phyloP scores from a whole-genome alignment of 2,329 filamentous ascomycete species.

The Microdochium paspali region DNA sequence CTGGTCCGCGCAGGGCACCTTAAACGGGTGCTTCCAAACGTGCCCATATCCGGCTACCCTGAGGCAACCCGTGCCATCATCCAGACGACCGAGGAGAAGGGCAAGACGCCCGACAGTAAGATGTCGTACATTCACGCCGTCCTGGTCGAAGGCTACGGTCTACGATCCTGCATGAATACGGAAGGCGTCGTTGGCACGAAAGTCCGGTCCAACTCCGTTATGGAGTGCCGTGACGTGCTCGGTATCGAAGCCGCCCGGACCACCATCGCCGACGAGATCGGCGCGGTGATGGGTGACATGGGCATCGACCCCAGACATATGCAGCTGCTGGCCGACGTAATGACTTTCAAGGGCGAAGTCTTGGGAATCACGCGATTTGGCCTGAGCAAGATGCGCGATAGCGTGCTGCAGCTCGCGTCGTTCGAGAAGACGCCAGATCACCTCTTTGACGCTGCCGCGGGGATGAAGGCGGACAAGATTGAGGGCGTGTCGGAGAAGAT shows the following conservation, averaged over 20 bases:
- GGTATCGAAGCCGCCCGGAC: constrained; percentile 90
- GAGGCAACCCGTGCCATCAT: constrained; percentile 83
- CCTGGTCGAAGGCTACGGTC: constrained; percentile 89
- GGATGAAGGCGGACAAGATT: constrained; percentile 85
- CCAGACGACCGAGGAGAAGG: constrained; percentile 60
- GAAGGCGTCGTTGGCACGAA: constrained; percentile 75
- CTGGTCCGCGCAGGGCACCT: constrained; percentile 76
- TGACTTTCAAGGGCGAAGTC: constrained; percentile 98
- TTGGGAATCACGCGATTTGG: constrained; percentile 95
- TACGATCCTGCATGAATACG: constrained; percentile 84
- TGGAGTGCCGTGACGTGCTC: constrained; percentile 79
- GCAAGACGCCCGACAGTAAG: background rate
- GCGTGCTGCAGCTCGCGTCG: constrained; percentile 83
- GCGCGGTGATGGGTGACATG: constrained; percentile 85
- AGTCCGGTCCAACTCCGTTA: constrained; percentile 74
- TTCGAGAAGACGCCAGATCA: constrained; percentile 99
- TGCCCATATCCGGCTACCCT: constrained; percentile 86
- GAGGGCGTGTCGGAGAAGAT: constrained; percentile 95
- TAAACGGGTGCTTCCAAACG: constrained; percentile 68
- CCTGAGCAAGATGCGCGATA: constrained; percentile 91
- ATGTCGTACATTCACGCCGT: constrained; percentile 42
- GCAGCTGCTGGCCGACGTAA: constrained; percentile 92
- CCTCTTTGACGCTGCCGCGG: constrained; percentile 85
- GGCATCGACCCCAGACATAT: constrained; percentile 95
- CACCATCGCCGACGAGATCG: constrained; percentile 85